Evolutionary conservation across 202 grass and related monocot species (phyloP).

Genomic region (Hordeum pubiflorum): DNA sequence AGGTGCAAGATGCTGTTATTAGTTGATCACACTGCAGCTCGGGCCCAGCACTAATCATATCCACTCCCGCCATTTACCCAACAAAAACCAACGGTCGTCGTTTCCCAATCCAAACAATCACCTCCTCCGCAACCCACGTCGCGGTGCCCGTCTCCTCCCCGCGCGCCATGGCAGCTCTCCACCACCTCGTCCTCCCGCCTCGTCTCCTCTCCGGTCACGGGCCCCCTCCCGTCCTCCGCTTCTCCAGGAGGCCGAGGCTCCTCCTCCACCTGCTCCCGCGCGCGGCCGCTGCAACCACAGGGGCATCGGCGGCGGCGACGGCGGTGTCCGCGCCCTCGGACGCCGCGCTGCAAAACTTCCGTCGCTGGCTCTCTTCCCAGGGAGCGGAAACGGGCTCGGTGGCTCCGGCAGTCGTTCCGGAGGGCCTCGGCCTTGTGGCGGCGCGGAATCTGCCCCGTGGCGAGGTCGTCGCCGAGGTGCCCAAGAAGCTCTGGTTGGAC

Average conservation of each 20-base stretch:
- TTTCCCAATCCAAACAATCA: slow-evolving; percentile 20
- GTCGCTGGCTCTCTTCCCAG: slow-evolving; percentile 51
- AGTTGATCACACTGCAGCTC: too few species aligned
- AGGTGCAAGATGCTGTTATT: too few species aligned
- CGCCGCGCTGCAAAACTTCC: slow-evolving; percentile 53
- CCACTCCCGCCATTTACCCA: slow-evolving; percentile 16
- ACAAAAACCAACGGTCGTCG: slow-evolving; percentile 27
- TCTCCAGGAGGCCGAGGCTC: slow-evolving; percentile 13
- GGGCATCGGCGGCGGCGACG: not conserved
- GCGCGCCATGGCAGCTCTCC: slow-evolving; percentile 33
- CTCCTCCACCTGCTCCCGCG: slow-evolving; percentile 9
- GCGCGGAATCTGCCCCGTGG: slow-evolving; percentile 49
- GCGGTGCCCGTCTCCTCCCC: not conserved
- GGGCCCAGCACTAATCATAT: not conserved
- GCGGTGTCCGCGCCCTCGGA: slow-evolving; percentile 20
- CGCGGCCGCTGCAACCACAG: slow-evolving; percentile 6
- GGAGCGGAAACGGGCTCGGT: slow-evolving; percentile 37
- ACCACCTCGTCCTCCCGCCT: not conserved
- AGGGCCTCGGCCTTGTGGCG: slow-evolving; percentile 83
- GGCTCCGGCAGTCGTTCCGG: slow-evolving; percentile 44
- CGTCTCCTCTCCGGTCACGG: not conserved
- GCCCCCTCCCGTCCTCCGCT: not conserved
- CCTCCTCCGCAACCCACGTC: not conserved
- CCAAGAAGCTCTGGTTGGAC: slow-evolving; percentile 91
- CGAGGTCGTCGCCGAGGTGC: slow-evolving; percentile 72